Evolutionary conservation across 1,139 yeast genomes (phyloP), one percentile per base, ranked within the genome.

Genomic region (Lizanozyma gosingica): DNA sequence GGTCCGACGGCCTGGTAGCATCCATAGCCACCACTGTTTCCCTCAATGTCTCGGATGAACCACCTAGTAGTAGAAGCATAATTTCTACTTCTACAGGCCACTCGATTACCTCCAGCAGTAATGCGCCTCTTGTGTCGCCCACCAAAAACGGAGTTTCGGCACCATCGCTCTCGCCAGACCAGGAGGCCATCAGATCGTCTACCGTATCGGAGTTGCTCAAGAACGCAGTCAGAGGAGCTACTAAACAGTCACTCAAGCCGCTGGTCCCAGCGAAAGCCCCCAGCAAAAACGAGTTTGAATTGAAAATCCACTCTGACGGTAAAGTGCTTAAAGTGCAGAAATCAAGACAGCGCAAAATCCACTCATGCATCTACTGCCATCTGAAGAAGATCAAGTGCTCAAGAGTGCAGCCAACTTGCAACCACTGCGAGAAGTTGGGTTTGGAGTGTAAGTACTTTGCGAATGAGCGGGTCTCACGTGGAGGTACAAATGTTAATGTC

Each of bases 331-430:
- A 78, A 54, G 73, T 76, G 6, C 83, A 78, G 47, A 76, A 73
- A 44, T 63, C 78, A 3, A 67, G 83, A 44, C 83, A 78, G 52
- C 56, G 83, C 41, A 67, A 70, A 50, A 76, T 78, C 37, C 60
- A 73, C 39, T 68, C 76, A 43, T 78, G 83, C 57, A 75, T 78
- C 14, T 71, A 78, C 36, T 78, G 83, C 47, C 83, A 78, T 53
- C 75, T 78, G 41, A 67, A 79, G 43, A 78, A 78, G 55, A 76
- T 77, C 48, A 76, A 76, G 51, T 78, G 83, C 50, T 69, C 78
- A 2, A 59, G 83, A 43, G 71, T 62, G 14, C 64, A 58, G 18
- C 74, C 74, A 6, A 53, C 60, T 3, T 78, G 83, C 50, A 59
- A 59, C 42, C 75, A 73, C 53, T 78, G 83, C 54, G 56, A 67